These are phyloP conservation scores for Hemileccinum rubropunctum DNA, from an alignment of 768 basidiomycete species.

Conservation along the genomic window DNA sequence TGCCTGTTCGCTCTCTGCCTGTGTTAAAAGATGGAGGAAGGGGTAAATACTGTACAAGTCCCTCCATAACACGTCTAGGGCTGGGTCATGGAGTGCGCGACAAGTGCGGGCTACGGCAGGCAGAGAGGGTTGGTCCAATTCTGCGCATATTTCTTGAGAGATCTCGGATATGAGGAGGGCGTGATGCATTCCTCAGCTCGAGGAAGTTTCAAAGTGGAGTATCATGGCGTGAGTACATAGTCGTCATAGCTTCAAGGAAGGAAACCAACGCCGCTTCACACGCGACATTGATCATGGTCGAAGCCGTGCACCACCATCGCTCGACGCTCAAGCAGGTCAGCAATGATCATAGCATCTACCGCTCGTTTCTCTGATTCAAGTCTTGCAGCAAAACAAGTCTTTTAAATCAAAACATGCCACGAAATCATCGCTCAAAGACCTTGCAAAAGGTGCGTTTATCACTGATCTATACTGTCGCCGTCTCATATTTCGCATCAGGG, in stretches of 20 bases:
- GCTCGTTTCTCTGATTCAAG: background rate
- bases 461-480: background rate
- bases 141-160: conserved; percentile 15
- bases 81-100: conserved; percentile 18
- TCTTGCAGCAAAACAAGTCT: conserved; percentile 74
- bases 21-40: conserved; percentile 16
- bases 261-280: no score
- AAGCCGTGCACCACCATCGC: conserved; percentile 57
- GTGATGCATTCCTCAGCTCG: conserved; percentile 19
- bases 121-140: conserved; percentile 13
- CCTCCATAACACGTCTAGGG: conserved; percentile 26
- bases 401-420: conserved; percentile 92
- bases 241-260: no score
- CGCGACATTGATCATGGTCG: conserved; percentile 31
- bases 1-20: conserved; percentile 10
- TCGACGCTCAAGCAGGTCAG: conserved; percentile 83
- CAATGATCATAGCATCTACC: conserved; percentile 3
- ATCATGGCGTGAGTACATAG: no score
- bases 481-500: conserved; percentile 39
- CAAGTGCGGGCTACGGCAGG: conserved; percentile 25
- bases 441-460: conserved; percentile 65
- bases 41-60: conserved; percentile 21
- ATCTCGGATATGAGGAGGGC: conserved; percentile 25
- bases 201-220: background rate
- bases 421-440: conserved; percentile 80